Percentiles rank a stretch among this genome's conserved stretches.
phyloP scores from a whole-genome alignment of 352 stramenopile genomes.

The Albugo candida region DNA sequence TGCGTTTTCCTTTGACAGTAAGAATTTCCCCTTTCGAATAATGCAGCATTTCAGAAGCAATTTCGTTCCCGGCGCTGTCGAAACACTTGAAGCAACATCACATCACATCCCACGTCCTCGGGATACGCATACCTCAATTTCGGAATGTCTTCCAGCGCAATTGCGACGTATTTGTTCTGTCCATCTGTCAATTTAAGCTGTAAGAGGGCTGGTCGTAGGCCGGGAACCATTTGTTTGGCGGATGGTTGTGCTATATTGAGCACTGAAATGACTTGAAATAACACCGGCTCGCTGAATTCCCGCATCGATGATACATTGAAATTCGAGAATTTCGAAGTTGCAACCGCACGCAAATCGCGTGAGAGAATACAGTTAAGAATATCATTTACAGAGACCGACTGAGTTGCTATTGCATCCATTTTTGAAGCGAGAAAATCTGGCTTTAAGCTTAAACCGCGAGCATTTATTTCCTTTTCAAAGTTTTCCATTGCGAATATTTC shows the following conservation, averaged over 20 bases:
- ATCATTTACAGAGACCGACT: no score
- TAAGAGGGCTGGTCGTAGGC: slow-evolving; percentile 6
- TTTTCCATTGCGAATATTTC: no score
- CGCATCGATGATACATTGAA: no score
- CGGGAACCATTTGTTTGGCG: slow-evolving; percentile 1
- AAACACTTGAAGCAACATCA: background rate
- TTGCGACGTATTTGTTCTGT: slow-evolving; percentile 2
- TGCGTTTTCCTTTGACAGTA: slow-evolving; percentile 1
- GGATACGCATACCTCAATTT: slow-evolving; percentile 1
- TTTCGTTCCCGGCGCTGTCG: slow-evolving; percentile 3
- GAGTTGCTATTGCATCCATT: no score
- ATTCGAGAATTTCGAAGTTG: no score
- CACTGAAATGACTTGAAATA: slow-evolving; percentile 7
- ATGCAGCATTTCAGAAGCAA: background rate
- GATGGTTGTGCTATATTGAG: slow-evolving; percentile 8
- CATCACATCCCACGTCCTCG: background rate
- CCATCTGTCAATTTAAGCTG: slow-evolving; percentile 7
- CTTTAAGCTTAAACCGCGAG: no score
- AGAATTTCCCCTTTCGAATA: slow-evolving; percentile 4
- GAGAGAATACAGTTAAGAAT: no score
- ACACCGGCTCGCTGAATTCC: no score
- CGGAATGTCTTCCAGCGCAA: slow-evolving; percentile 4
- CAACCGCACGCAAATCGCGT: no score
- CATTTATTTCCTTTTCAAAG: no score
- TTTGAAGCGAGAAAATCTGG: no score